Base-by-base conservation (phyloP, 495 filamentous ascomycete species). In the Chaetomium cochliodes region DNA sequence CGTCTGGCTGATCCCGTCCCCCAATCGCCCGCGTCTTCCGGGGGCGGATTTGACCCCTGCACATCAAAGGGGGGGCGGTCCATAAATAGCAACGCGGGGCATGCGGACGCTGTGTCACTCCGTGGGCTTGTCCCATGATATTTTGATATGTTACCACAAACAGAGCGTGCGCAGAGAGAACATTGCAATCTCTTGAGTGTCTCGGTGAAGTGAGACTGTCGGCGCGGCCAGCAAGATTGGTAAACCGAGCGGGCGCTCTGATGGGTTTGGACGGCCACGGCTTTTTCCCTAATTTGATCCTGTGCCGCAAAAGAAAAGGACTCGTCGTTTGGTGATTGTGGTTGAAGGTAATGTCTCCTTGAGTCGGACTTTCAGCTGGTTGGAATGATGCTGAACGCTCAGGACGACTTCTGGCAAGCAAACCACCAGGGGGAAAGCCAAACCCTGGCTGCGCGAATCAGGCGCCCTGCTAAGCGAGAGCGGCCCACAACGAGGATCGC, bases 381-480 rank as follows among this genome's bases (percentile, higher is more conserved):
- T 47, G 16, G 44, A 47, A 50, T 9, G 46, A 2, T 50, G 3
- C n/a, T 23, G 46, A 23, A n/a, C 16, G n/a, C 16, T 26, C n/a
- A n/a, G n/a, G n/a, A n/a, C n/a, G n/a, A n/a, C 28, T 30, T 30
- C 18, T 7, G 33, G 20, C 26, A 13, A 12, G 22, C 60, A 44
- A 33, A 51, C 20, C 37, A 51, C 18, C 26, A 22, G 62, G 26
- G 44, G 20, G 37, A 41, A 41, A 57, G 59, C 37, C 55, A 52
- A 53, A 20, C 47, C 51, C 62, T 39, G 23, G 37, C 22, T 59
- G 58, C 28, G 60, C 74, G 70, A 76, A 76, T 76, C 72, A 76
- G 67, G 49, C 53, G 63, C 18, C 11, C 25, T 25, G 20, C 46
- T 74, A 76, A 76, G 74, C 74, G 74, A 76, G 64, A 28, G n/a